These are phyloP conservation scores for Taphrina deformans DNA, from an alignment of 1,139 yeast species.

Conservation along the genomic window DNA sequence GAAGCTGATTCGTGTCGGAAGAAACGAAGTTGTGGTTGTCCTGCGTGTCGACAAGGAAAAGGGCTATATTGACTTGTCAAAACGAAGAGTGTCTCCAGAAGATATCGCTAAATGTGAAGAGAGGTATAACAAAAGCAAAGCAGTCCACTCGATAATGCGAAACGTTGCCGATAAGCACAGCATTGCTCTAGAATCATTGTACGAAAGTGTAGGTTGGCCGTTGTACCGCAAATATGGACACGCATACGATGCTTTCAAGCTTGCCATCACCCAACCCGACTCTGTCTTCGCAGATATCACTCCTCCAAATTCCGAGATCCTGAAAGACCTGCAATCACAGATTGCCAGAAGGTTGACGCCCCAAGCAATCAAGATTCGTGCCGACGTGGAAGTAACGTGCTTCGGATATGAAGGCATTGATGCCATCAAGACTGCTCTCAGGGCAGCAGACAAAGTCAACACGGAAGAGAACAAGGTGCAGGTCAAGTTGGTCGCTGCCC, in stretches of 20 bases:
- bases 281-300: slow-evolving; percentile 77
- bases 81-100: slow-evolving; percentile 97
- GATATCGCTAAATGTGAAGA: slow-evolving; percentile 97
- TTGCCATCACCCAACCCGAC: slow-evolving; percentile 75
- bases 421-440: slow-evolving; percentile 86
- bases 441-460: slow-evolving; percentile 55
- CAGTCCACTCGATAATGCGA: slow-evolving; percentile 94
- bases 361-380: slow-evolving; percentile 95
- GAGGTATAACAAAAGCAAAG: slow-evolving; percentile 92
- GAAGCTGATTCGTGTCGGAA: slow-evolving; percentile 95
- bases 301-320: slow-evolving; percentile 57
- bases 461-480: slow-evolving; percentile 67
- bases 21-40: slow-evolving; percentile 98
- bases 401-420: slow-evolving; percentile 97
- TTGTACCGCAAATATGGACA: slow-evolving; percentile 92
- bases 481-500: slow-evolving; percentile 96
- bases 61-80: slow-evolving; percentile 94
- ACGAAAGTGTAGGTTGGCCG: slow-evolving; percentile 95
- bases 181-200: slow-evolving; percentile 78
- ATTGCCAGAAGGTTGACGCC: slow-evolving; percentile 94
- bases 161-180: slow-evolving; percentile 98
- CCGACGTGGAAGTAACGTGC: slow-evolving; percentile 96
- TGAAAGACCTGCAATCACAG: slow-evolving; percentile 41
- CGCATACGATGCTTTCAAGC: slow-evolving; percentile 95
- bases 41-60: slow-evolving; percentile 97